Conservation (phyloP, 2,329 filamentous ascomycete species). For the Pyrenochaeta sp. region DNA sequence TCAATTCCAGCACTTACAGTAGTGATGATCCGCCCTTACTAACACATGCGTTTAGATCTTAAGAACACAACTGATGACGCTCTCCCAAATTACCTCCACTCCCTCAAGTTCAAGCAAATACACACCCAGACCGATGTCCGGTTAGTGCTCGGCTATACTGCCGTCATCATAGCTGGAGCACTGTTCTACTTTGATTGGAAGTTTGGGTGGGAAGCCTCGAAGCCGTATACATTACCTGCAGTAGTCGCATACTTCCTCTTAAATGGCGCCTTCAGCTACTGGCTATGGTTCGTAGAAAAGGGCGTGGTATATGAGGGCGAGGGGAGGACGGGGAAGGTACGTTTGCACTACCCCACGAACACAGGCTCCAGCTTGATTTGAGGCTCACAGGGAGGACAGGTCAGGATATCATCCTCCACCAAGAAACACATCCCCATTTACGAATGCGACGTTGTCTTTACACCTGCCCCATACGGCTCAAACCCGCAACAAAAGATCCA, state of each 20-base stretch:
- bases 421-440: constrained; percentile 87
- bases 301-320: constrained; percentile 83
- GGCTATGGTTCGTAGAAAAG: constrained; percentile 85
- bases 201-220: constrained; percentile 86
- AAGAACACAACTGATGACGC: constrained; percentile 98
- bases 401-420: constrained; percentile 75
- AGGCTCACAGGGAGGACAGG: constrained; percentile 55
- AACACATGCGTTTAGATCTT: constrained; percentile 70
- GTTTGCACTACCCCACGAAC: neutral
- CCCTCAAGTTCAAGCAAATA: constrained; percentile 82
- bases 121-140: constrained; percentile 84
- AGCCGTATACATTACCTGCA: constrained; percentile 79
- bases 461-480: constrained; percentile 41
- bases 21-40: constrained; percentile 10
- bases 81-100: constrained; percentile 90
- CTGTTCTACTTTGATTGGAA: constrained; percentile 94
- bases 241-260: constrained; percentile 81
- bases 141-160: constrained; percentile 81
- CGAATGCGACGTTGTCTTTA: constrained; percentile 72
- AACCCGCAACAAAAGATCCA: constrained; percentile 56
- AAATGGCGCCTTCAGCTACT: constrained; percentile 80
- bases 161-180: constrained; percentile 79
- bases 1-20: neutral
- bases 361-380: neutral
- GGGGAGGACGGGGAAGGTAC: constrained; percentile 71